Evolutionary conservation across 148 eudicot species (phyloP).

Genomic region (Rheum nobile): DNA sequence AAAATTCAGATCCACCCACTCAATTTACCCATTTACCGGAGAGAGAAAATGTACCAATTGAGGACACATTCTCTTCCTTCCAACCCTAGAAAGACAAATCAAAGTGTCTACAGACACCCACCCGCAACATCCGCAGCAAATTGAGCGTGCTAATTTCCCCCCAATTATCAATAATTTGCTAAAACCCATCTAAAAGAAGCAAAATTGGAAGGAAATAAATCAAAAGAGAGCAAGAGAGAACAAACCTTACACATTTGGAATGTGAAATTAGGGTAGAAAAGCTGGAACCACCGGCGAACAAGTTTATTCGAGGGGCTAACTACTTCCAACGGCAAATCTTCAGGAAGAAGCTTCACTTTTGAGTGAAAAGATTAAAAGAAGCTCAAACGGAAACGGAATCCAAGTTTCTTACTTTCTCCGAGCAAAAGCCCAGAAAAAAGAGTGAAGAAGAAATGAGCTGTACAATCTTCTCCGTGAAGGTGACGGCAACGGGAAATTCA

Average conservation of each 20-base stretch:
- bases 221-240: background rate
- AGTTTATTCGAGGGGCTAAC: background rate
- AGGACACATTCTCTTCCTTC: background rate
- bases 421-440: background rate
- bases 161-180: background rate
- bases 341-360: slow-evolving; percentile 12
- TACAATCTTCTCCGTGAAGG: slow-evolving; percentile 21
- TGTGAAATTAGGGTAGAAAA: background rate
- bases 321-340: slow-evolving; percentile 31
- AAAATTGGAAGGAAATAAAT: background rate
- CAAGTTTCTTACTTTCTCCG: background rate
- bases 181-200: background rate
- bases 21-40: background rate
- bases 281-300: background rate
- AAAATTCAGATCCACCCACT: background rate
- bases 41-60: background rate
- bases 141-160: background rate
- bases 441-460: slow-evolving; percentile 1
- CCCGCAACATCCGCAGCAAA: background rate
- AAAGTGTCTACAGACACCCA: background rate
- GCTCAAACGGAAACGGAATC: slow-evolving; percentile 2
- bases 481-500: slow-evolving; percentile 17
- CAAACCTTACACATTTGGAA: slow-evolving; percentile 2
- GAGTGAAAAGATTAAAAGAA: background rate
- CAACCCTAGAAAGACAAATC: slow-evolving; percentile 2